These are phyloP conservation scores for Neurospora sp. DNA, from an alignment of 495 filamentous ascomycete species.

Conservation along the genomic window DNA sequence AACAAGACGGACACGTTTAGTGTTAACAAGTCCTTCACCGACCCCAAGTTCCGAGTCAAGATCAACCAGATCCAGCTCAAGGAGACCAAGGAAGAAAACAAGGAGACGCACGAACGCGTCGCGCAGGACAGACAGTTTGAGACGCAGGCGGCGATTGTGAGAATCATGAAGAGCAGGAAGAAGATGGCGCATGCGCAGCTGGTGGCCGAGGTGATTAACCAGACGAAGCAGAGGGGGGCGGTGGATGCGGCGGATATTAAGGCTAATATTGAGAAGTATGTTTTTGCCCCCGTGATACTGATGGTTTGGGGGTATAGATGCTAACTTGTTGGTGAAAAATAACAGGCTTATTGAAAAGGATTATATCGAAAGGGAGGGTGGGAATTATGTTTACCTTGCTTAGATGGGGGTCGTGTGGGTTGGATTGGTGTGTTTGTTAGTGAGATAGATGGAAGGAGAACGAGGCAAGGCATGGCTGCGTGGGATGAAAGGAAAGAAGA, in stretches of 20 bases:
- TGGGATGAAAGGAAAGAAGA: not conserved
- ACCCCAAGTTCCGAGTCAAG: constrained; percentile 85
- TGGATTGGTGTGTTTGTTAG: not conserved
- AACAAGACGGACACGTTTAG: constrained; percentile 65
- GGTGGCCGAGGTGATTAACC: constrained; percentile 77
- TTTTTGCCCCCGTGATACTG: no score
- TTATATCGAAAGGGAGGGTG: constrained; percentile 82
- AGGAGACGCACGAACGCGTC: constrained; percentile 82
- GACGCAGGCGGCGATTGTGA: constrained; percentile 91
- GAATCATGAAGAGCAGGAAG: constrained; percentile 95
- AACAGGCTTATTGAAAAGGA: constrained; percentile 86
- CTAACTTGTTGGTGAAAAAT: not conserved
- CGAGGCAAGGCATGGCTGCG: not conserved
- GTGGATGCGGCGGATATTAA: constrained; percentile 84
- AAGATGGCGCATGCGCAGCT: constrained; percentile 72
- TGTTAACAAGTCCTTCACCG: constrained; percentile 64
- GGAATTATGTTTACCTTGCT: constrained; percentile 72
- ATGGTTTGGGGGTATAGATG: not conserved
- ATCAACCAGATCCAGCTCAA: constrained; percentile 97
- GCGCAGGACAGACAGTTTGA: constrained; percentile 86
- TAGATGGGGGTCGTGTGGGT: constrained; percentile 19
- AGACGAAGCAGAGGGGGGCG: constrained; percentile 73
- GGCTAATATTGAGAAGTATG: constrained; percentile 85
- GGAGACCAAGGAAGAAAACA: constrained; percentile 81
- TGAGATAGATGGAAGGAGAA: not conserved